A percentile compares a stretch with the other conserved stretches of the same genome.
Conservation (phyloP, 2,329 filamentous ascomycete genomes). For the Alternaria sp. region DNA sequence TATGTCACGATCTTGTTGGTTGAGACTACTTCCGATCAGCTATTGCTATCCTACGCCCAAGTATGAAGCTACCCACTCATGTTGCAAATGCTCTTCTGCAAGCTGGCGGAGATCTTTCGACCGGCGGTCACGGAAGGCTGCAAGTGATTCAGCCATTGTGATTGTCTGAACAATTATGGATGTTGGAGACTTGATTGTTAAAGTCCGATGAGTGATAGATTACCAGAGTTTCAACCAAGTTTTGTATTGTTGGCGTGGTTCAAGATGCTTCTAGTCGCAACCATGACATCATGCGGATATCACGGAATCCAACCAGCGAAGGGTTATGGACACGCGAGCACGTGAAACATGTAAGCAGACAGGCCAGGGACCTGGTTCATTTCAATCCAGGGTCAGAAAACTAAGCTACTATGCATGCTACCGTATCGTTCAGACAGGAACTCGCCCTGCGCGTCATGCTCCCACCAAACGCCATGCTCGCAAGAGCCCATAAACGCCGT, state of each 20-base stretch:
- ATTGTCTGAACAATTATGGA: not conserved
- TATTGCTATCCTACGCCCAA: not conserved
- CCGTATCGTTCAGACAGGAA: not conserved
- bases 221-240: not conserved
- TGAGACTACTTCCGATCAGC: slow-evolving; percentile 49
- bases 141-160: slow-evolving; percentile 43
- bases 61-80: slow-evolving; percentile 38
- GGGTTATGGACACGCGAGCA: slow-evolving; percentile 12
- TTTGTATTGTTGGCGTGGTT: not conserved
- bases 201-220: not conserved
- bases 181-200: not conserved
- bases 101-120: slow-evolving; percentile 42
- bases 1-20: slow-evolving; percentile 66
- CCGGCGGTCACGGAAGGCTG: slow-evolving; percentile 41
- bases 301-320: slow-evolving; percentile 19
- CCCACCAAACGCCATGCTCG: slow-evolving; percentile 20
- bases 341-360: not conserved
- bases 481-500: slow-evolving; percentile 22
- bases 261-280: slow-evolving; percentile 20
- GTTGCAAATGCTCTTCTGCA: slow-evolving; percentile 46
- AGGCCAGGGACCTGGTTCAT: not conserved
- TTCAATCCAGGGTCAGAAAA: slow-evolving; percentile 1
- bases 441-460: not conserved
- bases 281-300: slow-evolving; percentile 26
- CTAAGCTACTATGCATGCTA: slow-evolving; percentile 14